These are phyloP conservation scores for Cyclotella sp. DNA, from an alignment of 108 stramenopile species.

Conservation along the genomic window DNA sequence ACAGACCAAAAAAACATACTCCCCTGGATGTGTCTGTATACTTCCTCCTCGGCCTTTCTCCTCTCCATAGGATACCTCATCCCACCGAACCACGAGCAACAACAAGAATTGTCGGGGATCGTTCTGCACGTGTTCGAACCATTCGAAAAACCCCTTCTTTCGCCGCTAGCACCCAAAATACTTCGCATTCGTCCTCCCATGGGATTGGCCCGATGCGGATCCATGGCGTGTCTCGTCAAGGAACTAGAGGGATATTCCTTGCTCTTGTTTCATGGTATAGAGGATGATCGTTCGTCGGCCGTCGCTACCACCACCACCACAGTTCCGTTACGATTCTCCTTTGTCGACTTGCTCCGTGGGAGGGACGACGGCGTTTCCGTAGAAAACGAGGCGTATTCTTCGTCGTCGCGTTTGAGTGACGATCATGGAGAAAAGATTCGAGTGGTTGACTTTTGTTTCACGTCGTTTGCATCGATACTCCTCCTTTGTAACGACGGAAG, in stretches of 20 bases:
- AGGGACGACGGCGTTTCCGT: slow-evolving; percentile 23
- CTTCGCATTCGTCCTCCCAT: slow-evolving; percentile 72
- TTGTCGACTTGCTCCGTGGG: slow-evolving; percentile 31
- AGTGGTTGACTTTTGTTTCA: slow-evolving; percentile 49
- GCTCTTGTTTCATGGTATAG: slow-evolving; percentile 40
- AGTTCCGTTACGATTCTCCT: slow-evolving; percentile 26
- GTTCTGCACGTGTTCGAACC: slow-evolving; percentile 54
- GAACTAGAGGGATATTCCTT: slow-evolving; percentile 33
- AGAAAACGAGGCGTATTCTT: slow-evolving; percentile 41
- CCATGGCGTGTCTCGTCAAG: slow-evolving; percentile 41
- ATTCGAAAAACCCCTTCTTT: slow-evolving; percentile 56
- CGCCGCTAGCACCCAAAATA: slow-evolving; percentile 44
- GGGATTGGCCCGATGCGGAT: slow-evolving; percentile 18
- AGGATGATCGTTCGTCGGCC: slow-evolving; percentile 10
- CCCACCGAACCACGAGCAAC: background rate
- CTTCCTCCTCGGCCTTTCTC: slow-evolving; percentile 66
- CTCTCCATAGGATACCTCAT: slow-evolving; percentile 54
- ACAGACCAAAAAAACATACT: slow-evolving; percentile 14
- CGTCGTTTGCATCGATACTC: slow-evolving; percentile 35
- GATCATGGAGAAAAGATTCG: background rate
- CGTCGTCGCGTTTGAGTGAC: slow-evolving; percentile 2
- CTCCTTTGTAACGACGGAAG: slow-evolving; percentile 60
- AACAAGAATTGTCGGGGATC: slow-evolving; percentile 16
- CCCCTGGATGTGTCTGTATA: slow-evolving; percentile 77
- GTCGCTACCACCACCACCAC: slow-evolving; percentile 43